Evolutionary conservation across 257 asterid genomes (phyloP), one percentile per base, ranked within the genome.

Genomic region (Parsonsia alboflavescens): DNA sequence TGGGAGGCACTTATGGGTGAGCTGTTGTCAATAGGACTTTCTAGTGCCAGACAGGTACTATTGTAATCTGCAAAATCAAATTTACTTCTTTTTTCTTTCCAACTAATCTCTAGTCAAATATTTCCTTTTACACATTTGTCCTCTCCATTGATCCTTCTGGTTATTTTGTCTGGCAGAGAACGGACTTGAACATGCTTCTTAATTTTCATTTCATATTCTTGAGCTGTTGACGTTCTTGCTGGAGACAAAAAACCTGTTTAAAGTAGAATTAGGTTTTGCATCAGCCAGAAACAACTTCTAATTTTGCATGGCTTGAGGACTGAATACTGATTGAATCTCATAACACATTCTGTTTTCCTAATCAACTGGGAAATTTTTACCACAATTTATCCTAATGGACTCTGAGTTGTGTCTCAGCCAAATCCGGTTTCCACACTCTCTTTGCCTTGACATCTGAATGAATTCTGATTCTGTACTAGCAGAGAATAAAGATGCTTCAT

Each of bases 1-100:
- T 93, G 96, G 96, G 86, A 91, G 73, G 84, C 96, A 45, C 26
- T 91, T 75, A 84, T 88, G 91, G 90, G 84, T 71, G 91, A 93
- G 75, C 88, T 93, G 71, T 80, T 85, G 84, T 82, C 90, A 53
- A 75, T 82, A 45, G 98, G 98, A 81, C 91, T 93, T 91, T 83
- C 94, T 61, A 85, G 75, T 56, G 93, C 96, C 84, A 84, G 76
- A 84, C 83, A 85, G 94, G 98, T 93, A 82, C 59, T 71, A 44
- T 65, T 74, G 8, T 64, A 15, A 48, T 42, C 26, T 71, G 5
- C 65, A 5, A 36, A 33, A 9, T 61, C 49, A n/a, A 36, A 65
- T 24, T 9, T 80, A 15, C 64, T 26, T 64, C 39, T 50, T 70
- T 52, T 78, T 54, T 71, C 67, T 36, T 71, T 78, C 76, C 57